Evolutionary conservation across 129 eudicot genomes (phyloP), one percentile per base, ranked within the genome.

Genomic region (Artemisia tridentata): DNA sequence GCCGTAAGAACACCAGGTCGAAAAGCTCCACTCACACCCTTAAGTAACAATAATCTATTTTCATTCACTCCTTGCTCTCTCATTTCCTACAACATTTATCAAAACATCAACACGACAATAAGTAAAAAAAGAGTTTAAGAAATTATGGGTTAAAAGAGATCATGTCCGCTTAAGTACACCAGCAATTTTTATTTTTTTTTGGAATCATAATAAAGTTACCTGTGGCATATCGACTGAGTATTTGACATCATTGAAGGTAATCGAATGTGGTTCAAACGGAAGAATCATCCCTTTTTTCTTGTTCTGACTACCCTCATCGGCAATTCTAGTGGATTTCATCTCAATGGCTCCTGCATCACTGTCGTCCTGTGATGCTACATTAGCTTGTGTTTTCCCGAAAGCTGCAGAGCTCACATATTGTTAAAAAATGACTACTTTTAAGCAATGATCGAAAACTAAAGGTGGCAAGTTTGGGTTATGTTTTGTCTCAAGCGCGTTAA

Each of bases 161-260:
- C 16, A 12, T 29, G 29, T 68, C 31, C 1, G 21, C 27, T 23
- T 20, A 14, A 7, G 31, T 27, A 27, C 31, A 3, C 31, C n/a
- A n/a, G n/a, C n/a, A n/a, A n/a, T n/a, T n/a, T n/a, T n/a, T n/a
- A n/a, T n/a, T n/a, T n/a, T n/a, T n/a, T n/a, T n/a, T n/a, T n/a
- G n/a, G 31, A 27, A 3, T 16, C 46, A 54, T 55, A 54, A 4
- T 49, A 15, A 68, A 69, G 34, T 52, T 52, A 91, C 97, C 87
- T 69, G 84, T 55, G 97, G 97, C 97, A 91, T 91, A 83, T 91
- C 98, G 5, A 89, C 95, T 0, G 98, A 89, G 81, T 92, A 92
- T 62, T 73, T 80, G 64, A 92, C 74, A 21, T 92, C 86, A 50
- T 92, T 90, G 60, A 92, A 92, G 16, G 96, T 85, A 20, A 92